Conservation (phyloP, 2,329 filamentous ascomycete species). For the Periglandula ipomoeae region DNA sequence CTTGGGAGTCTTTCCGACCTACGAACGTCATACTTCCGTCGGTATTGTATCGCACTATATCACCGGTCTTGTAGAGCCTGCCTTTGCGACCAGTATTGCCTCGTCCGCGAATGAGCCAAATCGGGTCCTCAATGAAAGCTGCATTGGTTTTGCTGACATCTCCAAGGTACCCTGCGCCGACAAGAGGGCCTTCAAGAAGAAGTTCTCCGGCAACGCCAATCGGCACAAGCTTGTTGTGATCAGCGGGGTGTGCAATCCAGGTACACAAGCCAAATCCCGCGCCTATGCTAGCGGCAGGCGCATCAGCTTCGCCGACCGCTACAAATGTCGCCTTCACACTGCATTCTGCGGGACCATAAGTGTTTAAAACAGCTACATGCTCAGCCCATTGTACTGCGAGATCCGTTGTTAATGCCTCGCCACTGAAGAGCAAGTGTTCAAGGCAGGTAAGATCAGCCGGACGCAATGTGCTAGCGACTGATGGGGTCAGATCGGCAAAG, state of each 20-base stretch:
- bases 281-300: conserved; percentile 4
- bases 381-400: conserved; percentile 4
- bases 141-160: conserved; percentile 34
- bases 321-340: conserved; percentile 3
- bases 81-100: conserved; percentile 2
- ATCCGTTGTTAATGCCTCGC: conserved; percentile 4
- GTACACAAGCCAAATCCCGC: conserved; percentile 4
- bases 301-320: background rate
- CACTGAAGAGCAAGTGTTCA: conserved; percentile 1
- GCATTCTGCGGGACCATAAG: conserved; percentile 7
- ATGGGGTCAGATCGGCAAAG: conserved; percentile 35
- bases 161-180: conserved; percentile 41
- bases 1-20: conserved; percentile 43
- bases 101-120: conserved; percentile 13
- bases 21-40: conserved; percentile 28
- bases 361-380: background rate
- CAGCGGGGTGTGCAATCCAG: conserved; percentile 3
- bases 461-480: conserved; percentile 26
- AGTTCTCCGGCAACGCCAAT: conserved; percentile 27
- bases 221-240: conserved; percentile 15
- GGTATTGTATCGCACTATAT: conserved; percentile 31
- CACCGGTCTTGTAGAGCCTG: conserved; percentile 36
- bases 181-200: conserved; percentile 30
- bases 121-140: conserved; percentile 32
- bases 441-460: conserved; percentile 1